Evolutionary conservation across 2,329 filamentous ascomycete species (phyloP), one percentile per base, ranked within the genome.

Genomic region (Teratosphaeria destructans): DNA sequence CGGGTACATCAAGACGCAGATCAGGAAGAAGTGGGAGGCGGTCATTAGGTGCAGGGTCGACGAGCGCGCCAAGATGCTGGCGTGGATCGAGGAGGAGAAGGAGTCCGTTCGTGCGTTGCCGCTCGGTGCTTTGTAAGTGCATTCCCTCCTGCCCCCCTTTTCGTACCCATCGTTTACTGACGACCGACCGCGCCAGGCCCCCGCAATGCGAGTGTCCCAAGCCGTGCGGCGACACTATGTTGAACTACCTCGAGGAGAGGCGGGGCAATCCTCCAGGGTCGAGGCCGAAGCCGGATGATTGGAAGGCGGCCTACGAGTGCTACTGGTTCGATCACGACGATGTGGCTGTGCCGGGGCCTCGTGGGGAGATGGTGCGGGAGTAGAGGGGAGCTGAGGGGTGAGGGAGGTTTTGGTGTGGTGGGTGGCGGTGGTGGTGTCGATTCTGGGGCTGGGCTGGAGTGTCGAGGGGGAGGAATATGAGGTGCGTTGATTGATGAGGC

Each of bases 21-120:
- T 35, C 7, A 59, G 29, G 34, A 52, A 53, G 54, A 56, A 59
- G 49, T 61, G 60, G 60, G 57, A 61, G 29, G 19, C 11, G 3
- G 27, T 61, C 16, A 32, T 58, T 5, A 29, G 39, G 35, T 16
- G 47, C 26, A 49, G 14, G 26, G 52, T 8, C n/a, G 23, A n/a
- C 37, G 37, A 57, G 34, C 37, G 35, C 16, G 52, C 32, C 5
- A 10, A 14, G 26, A 10, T 10, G 5, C n/a, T 27, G 1, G n/a
- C 39, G 5, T 39, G 16, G 32, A 53, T 58, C n/a, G 49, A 58
- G 35, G 32, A 56, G 14, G 54, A 56, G 54, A 35, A 56, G 16
- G 11, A 56, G 32, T 14, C 54, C 12, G 34, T 56, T 3, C 29
- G 29, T 16, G 19, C 12, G 1, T 16, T 26, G 32, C 29, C 54